A percentile compares a stretch with the other conserved stretches of the same genome.
phyloP scores from a whole-genome alignment of 176 grass and related monocot species.

The Poa pratensis region DNA sequence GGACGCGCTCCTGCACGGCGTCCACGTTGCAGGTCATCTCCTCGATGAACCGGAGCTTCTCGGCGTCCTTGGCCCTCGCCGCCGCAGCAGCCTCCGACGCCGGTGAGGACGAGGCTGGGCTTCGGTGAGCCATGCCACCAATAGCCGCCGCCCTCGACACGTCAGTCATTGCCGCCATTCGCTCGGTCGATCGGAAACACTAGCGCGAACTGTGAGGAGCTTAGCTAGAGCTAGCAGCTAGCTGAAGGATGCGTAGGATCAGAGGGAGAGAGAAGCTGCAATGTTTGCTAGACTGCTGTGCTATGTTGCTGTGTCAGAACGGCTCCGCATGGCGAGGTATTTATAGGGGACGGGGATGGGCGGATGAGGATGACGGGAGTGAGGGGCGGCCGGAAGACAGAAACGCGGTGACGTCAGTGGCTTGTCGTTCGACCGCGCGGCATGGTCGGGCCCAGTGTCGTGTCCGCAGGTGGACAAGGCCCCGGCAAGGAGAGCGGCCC shows the following conservation, averaged over 20 bases:
- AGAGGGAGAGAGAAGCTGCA: not conserved
- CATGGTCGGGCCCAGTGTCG: constrained; percentile 64
- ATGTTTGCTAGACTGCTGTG: constrained; percentile 44
- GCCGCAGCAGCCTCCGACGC: constrained; percentile 38
- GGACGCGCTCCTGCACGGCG: constrained; percentile 77
- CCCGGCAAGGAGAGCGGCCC: constrained; percentile 57
- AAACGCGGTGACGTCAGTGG: constrained; percentile 49
- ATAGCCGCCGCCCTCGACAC: constrained; percentile 31
- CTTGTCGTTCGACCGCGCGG: constrained; percentile 39
- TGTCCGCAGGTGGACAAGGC: constrained; percentile 45
- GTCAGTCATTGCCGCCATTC: constrained; percentile 76
- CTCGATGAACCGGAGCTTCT: constrained; percentile 92
- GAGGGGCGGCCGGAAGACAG: constrained; percentile 33
- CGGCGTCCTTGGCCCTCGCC: constrained; percentile 65
- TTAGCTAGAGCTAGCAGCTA: constrained; percentile 11
- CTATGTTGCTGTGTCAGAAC: constrained; percentile 33
- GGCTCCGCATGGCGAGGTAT: constrained; percentile 35
- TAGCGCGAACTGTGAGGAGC: not conserved
- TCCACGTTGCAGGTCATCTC: constrained; percentile 76
- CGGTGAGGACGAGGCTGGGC: not conserved
- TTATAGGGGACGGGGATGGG: constrained; percentile 48
- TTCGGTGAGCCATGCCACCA: constrained; percentile 37
- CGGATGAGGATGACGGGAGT: not conserved
- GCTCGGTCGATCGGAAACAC: not conserved
- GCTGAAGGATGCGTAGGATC: not conserved